phyloP scores from a whole-genome alignment of 768 basidiomycete species.

The Podaxis pistillaris region DNA sequence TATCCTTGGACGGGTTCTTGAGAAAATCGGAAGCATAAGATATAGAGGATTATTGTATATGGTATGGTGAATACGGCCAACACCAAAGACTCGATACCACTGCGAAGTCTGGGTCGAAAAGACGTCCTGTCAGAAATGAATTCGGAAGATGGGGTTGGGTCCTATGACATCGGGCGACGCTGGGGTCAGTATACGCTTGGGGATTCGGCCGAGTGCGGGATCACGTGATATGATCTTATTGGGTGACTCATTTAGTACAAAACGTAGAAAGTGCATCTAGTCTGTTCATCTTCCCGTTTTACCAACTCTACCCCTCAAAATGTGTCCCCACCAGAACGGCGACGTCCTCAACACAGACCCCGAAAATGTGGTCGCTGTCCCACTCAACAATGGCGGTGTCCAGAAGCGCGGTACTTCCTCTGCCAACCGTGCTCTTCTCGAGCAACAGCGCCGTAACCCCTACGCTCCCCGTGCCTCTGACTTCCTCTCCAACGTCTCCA shows the following conservation, averaged over 20 bases:
- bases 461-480: slow-evolving; percentile 92
- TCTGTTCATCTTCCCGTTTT: slow-evolving; percentile 13
- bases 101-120: too few species aligned
- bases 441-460: slow-evolving; percentile 58
- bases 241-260: slow-evolving; percentile 1
- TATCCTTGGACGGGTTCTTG: too few species aligned
- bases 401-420: slow-evolving; percentile 42
- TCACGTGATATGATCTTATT: slow-evolving; percentile 10
- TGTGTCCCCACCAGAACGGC: slow-evolving; percentile 64
- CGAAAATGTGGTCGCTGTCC: slow-evolving; percentile 72
- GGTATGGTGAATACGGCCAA: too few species aligned
- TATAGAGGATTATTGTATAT: too few species aligned
- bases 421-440: slow-evolving; percentile 30
- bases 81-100: too few species aligned
- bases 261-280: neutral
- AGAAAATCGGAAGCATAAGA: too few species aligned
- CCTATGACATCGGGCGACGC: too few species aligned
- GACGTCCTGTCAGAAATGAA: too few species aligned
- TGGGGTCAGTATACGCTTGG: too few species aligned
- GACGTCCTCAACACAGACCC: slow-evolving; percentile 43
- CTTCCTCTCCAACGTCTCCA: slow-evolving; percentile 88
- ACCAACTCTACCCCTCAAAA: slow-evolving; percentile 27
- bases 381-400: slow-evolving; percentile 47
- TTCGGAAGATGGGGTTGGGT: too few species aligned
- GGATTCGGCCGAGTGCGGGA: slow-evolving; percentile 14